These are phyloP conservation scores for Batkoa obscura DNA, from an alignment of 371 early-diverging fungal genomes.

Conservation along the genomic window DNA sequence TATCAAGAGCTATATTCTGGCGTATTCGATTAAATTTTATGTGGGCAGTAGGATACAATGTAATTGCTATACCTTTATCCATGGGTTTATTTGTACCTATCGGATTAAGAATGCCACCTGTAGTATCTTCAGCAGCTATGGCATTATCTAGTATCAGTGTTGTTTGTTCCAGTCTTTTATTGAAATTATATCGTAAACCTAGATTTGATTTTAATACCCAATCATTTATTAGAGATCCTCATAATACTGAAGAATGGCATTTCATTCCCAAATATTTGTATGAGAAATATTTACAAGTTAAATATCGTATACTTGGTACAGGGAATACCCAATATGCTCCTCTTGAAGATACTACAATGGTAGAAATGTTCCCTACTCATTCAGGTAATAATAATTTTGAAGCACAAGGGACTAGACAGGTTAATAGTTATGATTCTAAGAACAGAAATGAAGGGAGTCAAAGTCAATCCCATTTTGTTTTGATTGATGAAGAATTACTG, in stretches of 20 bases:
- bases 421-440: too few relatives aligned
- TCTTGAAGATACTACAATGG: too few relatives aligned
- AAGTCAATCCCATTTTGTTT: too few relatives aligned
- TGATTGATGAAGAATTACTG: too few relatives aligned
- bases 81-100: slow-evolving; percentile 81
- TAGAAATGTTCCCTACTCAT: too few relatives aligned
- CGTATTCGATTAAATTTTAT: slow-evolving; percentile 67
- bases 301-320: too few relatives aligned
- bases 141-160: slow-evolving; percentile 84
- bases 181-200: slow-evolving; percentile 47
- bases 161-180: slow-evolving; percentile 65
- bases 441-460: too few relatives aligned
- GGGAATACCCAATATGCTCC: too few relatives aligned
- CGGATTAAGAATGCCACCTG: slow-evolving; percentile 67
- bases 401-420: too few relatives aligned
- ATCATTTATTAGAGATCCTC: neutral
- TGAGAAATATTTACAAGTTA: neutral
- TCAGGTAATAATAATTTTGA: too few relatives aligned
- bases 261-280: neutral
- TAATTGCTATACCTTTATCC: slow-evolving; percentile 80
- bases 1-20: slow-evolving; percentile 61
- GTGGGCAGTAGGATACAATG: slow-evolving; percentile 80
- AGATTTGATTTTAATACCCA: neutral
- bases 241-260: neutral
- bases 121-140: slow-evolving; percentile 89